These are phyloP conservation scores for Tribonema minus DNA, from an alignment of 108 stramenopile genomes.

Conservation along the genomic window DNA sequence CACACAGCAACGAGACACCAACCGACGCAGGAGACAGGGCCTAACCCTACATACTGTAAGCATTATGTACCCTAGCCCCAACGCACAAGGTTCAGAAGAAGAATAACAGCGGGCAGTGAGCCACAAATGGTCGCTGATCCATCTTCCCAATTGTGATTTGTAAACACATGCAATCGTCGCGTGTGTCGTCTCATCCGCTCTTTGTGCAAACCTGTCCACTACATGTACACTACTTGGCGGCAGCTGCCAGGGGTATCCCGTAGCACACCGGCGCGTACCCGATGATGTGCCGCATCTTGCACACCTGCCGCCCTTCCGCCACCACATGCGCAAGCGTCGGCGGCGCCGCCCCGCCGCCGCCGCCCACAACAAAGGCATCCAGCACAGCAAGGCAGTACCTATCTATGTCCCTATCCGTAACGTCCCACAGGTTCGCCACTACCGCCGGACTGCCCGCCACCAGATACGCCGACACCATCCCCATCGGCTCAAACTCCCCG, in stretches of 20 bases:
- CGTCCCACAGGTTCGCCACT: conserved; percentile 97
- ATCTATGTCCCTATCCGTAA: conserved; percentile 96
- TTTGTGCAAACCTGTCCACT: too few species aligned
- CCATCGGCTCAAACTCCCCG: conserved; percentile 81
- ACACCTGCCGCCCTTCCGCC: conserved; percentile 69
- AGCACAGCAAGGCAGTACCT: conserved; percentile 59
- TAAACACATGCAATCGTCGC: too few species aligned
- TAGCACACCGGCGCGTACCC: conserved; percentile 90
- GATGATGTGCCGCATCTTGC: conserved; percentile 80
- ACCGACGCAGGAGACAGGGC: too few species aligned
- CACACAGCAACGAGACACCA: too few species aligned
- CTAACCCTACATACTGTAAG: too few species aligned
- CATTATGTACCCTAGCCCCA: too few species aligned
- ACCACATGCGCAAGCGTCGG: conserved; percentile 71
- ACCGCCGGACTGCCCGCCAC: conserved; percentile 84
- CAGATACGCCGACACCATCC: conserved; percentile 83
- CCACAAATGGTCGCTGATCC: too few species aligned
- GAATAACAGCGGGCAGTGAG: too few species aligned
- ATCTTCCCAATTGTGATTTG: too few species aligned
- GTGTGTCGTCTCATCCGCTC: too few species aligned
- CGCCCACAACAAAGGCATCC: conserved; percentile 36
- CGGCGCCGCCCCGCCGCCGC: conserved; percentile 52
- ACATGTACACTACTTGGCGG: too few species aligned
- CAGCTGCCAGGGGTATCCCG: conserved; percentile 67
- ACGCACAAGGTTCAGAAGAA: too few species aligned